These are phyloP conservation scores for Coemansia sp. DNA, from an alignment of 192 early-diverging fungal genomes.

Conservation along the genomic window DNA sequence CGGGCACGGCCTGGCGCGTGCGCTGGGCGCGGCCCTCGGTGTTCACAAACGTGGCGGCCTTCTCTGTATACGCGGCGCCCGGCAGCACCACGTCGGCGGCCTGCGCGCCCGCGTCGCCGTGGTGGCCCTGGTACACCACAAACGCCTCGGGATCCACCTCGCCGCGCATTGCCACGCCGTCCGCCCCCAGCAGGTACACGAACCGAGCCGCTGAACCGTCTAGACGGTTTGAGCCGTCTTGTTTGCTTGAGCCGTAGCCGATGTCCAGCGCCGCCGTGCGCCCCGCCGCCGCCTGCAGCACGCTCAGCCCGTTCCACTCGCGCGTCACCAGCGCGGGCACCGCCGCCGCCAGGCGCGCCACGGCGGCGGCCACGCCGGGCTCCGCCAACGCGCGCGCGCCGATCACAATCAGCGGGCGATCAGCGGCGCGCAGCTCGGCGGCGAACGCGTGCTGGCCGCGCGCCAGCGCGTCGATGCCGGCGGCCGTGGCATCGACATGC, in stretches of 20 bases:
- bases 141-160: constrained; percentile 81
- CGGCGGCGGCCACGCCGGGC: constrained; percentile 60
- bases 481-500: constrained; percentile 67
- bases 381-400: constrained; percentile 78
- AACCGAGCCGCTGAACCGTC: constrained; percentile 65
- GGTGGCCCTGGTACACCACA: constrained; percentile 99
- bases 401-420: constrained; percentile 88
- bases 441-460: constrained; percentile 69
- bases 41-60: constrained; percentile 92
- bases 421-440: constrained; percentile 69
- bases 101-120: constrained; percentile 93
- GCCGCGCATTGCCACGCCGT: constrained; percentile 35
- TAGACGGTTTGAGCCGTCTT: too few species aligned
- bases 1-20: constrained; percentile 87
- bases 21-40: constrained; percentile 93
- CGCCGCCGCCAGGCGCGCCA: constrained; percentile 70
- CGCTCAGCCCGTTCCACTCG: constrained; percentile 87
- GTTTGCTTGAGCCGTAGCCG: constrained; percentile 54
- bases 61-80: constrained; percentile 94
- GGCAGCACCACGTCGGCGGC: constrained; percentile 95
- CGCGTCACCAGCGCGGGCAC: constrained; percentile 65
- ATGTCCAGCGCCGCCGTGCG: constrained; percentile 87
- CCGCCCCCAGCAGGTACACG: constrained; percentile 90
- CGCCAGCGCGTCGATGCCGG: constrained; percentile 66
- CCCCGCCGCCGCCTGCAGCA: constrained; percentile 84